Evolutionary conservation across 192 early-diverging fungal species (phyloP).

Genomic region (Paraglomus brasilianum): DNA sequence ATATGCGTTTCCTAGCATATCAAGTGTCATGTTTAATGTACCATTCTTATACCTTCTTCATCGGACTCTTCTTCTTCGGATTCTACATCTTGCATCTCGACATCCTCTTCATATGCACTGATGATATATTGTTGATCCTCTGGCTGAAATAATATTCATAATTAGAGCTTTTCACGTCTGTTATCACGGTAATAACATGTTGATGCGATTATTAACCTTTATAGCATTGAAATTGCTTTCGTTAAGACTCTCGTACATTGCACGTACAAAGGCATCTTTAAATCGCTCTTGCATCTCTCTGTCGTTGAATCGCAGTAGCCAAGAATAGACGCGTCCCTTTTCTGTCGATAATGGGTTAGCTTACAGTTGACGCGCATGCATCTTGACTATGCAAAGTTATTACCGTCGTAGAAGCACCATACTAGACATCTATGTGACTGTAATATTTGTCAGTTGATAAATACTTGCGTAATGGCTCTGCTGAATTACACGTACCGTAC

Average conservation of each 20-base stretch:
- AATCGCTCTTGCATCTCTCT: constrained; percentile 53
- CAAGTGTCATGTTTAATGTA: too few relatives aligned
- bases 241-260: constrained; percentile 70
- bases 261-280: constrained; percentile 64
- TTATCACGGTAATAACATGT: background rate
- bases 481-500: constrained; percentile 37
- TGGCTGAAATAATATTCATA: constrained; percentile 33
- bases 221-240: constrained; percentile 5
- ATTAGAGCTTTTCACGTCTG: background rate
- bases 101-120: constrained; percentile 73
- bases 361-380: too few relatives aligned
- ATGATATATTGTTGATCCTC: constrained; percentile 75
- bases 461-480: too few relatives aligned
- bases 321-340: constrained; percentile 61
- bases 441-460: too few relatives aligned
- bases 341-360: background rate
- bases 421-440: constrained; percentile 68
- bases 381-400: too few relatives aligned
- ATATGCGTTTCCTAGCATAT: too few relatives aligned
- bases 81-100: constrained; percentile 56
- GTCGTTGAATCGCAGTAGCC: constrained; percentile 66
- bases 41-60: constrained; percentile 2
- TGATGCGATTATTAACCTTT: background rate
- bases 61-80: constrained; percentile 13
- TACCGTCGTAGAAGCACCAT: constrained; percentile 74